These are phyloP conservation scores for Cladosporium colombiae DNA, from an alignment of 2,329 filamentous ascomycete genomes.

Conservation along the genomic window DNA sequence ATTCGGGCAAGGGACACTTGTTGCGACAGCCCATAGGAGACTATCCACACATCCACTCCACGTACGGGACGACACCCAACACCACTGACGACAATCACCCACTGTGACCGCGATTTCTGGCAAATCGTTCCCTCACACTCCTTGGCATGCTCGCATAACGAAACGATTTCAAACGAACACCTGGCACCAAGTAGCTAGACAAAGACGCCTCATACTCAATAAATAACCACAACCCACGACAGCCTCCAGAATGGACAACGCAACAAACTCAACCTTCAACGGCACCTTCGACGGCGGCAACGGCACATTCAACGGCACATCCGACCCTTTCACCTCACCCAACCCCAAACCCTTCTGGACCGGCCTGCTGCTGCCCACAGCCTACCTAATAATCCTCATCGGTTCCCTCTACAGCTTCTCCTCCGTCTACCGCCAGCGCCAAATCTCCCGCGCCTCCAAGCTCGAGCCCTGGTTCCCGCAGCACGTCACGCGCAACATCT, in stretches of 20 bases:
- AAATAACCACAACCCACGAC: neutral
- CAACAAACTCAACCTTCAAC: conserved; percentile 28
- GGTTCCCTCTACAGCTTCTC: conserved; percentile 91
- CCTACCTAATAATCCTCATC: conserved; percentile 84
- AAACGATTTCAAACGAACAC: conserved; percentile 2
- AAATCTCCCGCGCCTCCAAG: conserved; percentile 75
- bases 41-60: neutral
- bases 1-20: neutral
- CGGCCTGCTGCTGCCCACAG: conserved; percentile 80
- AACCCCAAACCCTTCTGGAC: conserved; percentile 59
- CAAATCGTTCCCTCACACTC: neutral
- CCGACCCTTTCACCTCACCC: conserved; percentile 26
- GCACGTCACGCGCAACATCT: conserved; percentile 90
- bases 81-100: neutral
- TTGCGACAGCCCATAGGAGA: neutral
- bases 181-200: neutral
- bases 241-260: conserved; percentile 32
- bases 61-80: neutral
- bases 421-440: conserved; percentile 87
- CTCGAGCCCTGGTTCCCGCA: conserved; percentile 92
- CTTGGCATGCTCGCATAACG: conserved; percentile 12
- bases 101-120: conserved; percentile 3
- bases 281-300: conserved; percentile 28
- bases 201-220: neutral
- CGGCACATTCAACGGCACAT: conserved; percentile 33